Base-by-base conservation (phyloP, 2,329 filamentous ascomycete species). In the Phyllosticta capitalensis region DNA sequence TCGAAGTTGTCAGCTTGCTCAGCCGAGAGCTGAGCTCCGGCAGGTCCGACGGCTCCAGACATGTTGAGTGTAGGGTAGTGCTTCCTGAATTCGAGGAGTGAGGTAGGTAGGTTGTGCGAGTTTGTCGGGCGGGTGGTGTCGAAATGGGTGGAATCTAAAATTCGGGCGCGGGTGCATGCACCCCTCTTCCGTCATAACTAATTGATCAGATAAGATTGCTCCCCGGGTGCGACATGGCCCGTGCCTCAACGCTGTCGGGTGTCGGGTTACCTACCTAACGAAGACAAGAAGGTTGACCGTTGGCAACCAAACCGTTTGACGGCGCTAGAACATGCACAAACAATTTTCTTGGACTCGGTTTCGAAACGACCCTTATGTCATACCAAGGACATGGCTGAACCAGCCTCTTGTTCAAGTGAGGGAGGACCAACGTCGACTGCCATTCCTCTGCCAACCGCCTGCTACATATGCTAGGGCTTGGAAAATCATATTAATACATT, bases 1-100 rank as follows among this genome's bases (percentile, higher is more conserved):
- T 86, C 83, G 65, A 85, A 79, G 75, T 89, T 89, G 70, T 87
- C 82, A 38, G 84, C 83, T 71, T 84, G 75, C 69, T 88, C 83
- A 22, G 82, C 74, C 62, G 83, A 77, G 66, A 83, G 54, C 50
- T 60, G 58, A 9, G 58, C 49, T 54, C 58, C 58, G 10, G 58
- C 24, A 20, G 58, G 54, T 60, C 58, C 58, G 21, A 60, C n/a
- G 2, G 58, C 12, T 20, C 26, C 28, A 60, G 58, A 56, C 58
- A 60, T 60, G 14, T 26, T 45, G 20, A 21, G 19, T n/a, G 5
- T 14, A 45, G 38, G 3, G 38, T n/a, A n/a, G 38, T 45, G 38
- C n/a, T 45, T 45, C 38, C 38, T 45, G 38, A 14, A 7, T 45
- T 45, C 17, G 38, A 45, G 38, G 38, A 45, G 38, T 26, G 4